Conservation (phyloP, 1,284 basidiomycete genomes). For the Porodaedalea pini region DNA sequence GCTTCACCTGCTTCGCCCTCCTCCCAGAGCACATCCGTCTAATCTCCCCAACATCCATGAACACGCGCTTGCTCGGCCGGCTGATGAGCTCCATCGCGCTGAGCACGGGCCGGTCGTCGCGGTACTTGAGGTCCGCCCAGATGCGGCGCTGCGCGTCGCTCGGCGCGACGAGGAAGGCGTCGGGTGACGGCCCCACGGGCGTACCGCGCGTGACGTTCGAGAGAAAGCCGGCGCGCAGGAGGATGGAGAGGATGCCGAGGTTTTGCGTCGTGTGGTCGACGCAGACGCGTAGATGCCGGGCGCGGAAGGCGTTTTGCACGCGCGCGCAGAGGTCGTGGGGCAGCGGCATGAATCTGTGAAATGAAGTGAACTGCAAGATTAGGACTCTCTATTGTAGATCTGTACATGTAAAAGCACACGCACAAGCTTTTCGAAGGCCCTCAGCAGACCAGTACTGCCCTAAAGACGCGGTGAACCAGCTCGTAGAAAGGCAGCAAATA, state of each 20-base stretch:
- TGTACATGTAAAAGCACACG: not conserved
- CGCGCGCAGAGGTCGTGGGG: constrained; percentile 82
- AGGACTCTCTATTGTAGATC: not conserved
- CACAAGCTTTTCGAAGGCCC: too few species aligned
- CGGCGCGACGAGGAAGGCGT: constrained; percentile 48
- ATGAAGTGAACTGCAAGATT: too few species aligned
- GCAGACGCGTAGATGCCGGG: constrained; percentile 69
- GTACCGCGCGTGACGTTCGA: constrained; percentile 80
- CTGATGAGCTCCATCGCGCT: constrained; percentile 69
- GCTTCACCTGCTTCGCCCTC: constrained; percentile 66
- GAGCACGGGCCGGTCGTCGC: constrained; percentile 80
- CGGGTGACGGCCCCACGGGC: constrained; percentile 57
- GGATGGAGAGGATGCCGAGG: constrained; percentile 77
- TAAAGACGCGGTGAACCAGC: too few species aligned
- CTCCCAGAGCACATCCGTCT: constrained; percentile 70
- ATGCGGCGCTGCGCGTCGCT: constrained; percentile 64
- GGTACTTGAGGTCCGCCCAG: constrained; percentile 89
- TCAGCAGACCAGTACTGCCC: too few species aligned
- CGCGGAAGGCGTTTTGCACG: constrained; percentile 85
- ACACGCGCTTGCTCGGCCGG: constrained; percentile 70
- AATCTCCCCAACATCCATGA: constrained; percentile 72
- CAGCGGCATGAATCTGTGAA: constrained; percentile 48
- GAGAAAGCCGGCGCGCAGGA: constrained; percentile 84
- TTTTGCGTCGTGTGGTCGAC: constrained; percentile 81
- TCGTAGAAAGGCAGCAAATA: too few species aligned